Evolutionary conservation across 1,284 basidiomycete species (phyloP), one percentile per base, ranked within the genome.

Genomic region (Boletus smithii): DNA sequence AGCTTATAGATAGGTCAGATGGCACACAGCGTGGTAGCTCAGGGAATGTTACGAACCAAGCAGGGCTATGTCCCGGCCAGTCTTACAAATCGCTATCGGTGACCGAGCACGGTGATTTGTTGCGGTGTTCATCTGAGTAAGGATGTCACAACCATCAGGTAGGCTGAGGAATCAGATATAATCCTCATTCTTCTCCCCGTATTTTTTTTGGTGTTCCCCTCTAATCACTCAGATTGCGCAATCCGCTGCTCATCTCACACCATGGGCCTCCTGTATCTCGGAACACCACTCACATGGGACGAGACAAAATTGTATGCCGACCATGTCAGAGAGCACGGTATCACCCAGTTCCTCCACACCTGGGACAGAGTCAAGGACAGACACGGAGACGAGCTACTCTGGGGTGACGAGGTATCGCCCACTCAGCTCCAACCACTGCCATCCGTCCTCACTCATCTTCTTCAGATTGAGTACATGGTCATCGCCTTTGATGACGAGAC

Each of bases 391-490:
- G 86, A 88, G 51, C 73, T 99, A 40, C 79, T 97, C n/a, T 99
- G 97, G 97, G 97, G 97, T 24, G 97, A 99, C 63, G 97, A 99
- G 84, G 94, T 94, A 61, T 49, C 69, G 6, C 29, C 35, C 17
- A 17, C 16, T 13, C 40, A n/a, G 22, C 46, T 31, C 53, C 49
- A 10, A 16, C 9, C 17, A 6, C 23, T 17, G 8, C 16, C 22
- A 16, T 17, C 30, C 22, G 8, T 16, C n/a, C 48, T 56, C 35
- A 60, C 24, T 3, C 18, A 18, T 16, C 23, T 36, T 30, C 41
- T 39, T 36, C 57, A 95, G 94, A 79, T 99, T 62, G 97, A 99
- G 68, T 98, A 98, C 69, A 91, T 99, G 83, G 90, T 99, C 53
- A 78, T 97, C 46, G 77, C 84, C 4, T 88, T 97, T 63, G 89